Evolutionary conservation across 306 rosid genomes (phyloP).

Genomic region (Lupinus albus): DNA sequence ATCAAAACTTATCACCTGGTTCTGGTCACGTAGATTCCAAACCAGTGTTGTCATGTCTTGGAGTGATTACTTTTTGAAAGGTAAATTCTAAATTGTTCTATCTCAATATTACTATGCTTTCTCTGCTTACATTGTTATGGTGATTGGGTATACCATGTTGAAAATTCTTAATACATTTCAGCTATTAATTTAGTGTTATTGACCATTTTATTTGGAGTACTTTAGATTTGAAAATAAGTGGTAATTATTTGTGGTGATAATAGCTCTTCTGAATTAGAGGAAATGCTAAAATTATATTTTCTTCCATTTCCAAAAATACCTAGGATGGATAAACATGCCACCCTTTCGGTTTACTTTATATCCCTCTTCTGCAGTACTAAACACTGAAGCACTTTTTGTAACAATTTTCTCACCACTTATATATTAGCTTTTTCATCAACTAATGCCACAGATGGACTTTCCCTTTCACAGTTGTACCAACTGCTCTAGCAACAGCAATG

Average conservation of each 20-base stretch:
- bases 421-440: conserved; percentile 92
- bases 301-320: conserved; percentile 17
- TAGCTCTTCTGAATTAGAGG: conserved; percentile 28
- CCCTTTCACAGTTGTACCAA: conserved; percentile 99
- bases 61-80: conserved; percentile 86
- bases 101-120: conserved; percentile 12
- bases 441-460: conserved; percentile 99
- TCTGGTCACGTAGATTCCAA: conserved; percentile 79
- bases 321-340: conserved; percentile 15
- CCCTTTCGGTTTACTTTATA: conserved; percentile 29
- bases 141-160: conserved; percentile 31
- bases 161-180: conserved; percentile 21
- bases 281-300: not conserved
- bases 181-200: conserved; percentile 3
- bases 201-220: conserved; percentile 1
- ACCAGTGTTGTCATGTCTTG: conserved; percentile 76
- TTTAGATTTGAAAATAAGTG: conserved; percentile 20
- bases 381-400: conserved; percentile 33
- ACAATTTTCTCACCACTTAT: conserved; percentile 42
- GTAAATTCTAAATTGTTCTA: conserved; percentile 50
- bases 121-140: conserved; percentile 26
- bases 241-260: conserved; percentile 26
- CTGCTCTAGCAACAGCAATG: conserved; percentile 94
- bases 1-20: conserved; percentile 79
- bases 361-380: conserved; percentile 12